Conservation (phyloP, 2,329 filamentous ascomycete genomes). For the Penicillium glabrum region DNA sequence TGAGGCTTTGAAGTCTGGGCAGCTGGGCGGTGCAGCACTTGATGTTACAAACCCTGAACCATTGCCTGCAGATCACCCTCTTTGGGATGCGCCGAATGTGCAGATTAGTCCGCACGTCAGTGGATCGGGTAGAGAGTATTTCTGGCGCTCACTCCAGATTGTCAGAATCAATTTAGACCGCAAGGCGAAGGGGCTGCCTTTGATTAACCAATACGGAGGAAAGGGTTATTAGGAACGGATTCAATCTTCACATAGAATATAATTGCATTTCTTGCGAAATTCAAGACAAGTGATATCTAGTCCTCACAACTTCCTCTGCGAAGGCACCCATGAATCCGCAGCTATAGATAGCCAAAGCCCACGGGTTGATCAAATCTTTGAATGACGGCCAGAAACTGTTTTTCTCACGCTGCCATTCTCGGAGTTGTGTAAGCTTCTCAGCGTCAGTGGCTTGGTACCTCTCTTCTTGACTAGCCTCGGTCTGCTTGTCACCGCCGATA, state of each 20-base stretch:
- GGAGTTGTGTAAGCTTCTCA: slow-evolving; percentile 54
- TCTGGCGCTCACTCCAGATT: slow-evolving; percentile 58
- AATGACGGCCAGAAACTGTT: slow-evolving; percentile 61
- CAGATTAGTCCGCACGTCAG: slow-evolving; percentile 69
- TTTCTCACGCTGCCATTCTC: slow-evolving; percentile 54
- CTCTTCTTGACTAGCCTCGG: slow-evolving; percentile 53
- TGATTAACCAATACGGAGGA: slow-evolving; percentile 63
- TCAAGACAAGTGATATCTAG: background rate
- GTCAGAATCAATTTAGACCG: slow-evolving; percentile 58
- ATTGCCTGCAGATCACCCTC: slow-evolving; percentile 63
- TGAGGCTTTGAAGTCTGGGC: slow-evolving; percentile 55
- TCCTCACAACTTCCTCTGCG: slow-evolving; percentile 41
- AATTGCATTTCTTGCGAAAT: background rate
- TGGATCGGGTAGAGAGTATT: slow-evolving; percentile 55
- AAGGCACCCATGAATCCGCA: slow-evolving; percentile 51
- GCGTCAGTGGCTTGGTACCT: slow-evolving; percentile 54
- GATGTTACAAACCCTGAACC: slow-evolving; percentile 82
- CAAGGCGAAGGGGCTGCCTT: slow-evolving; percentile 51
- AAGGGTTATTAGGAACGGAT: slow-evolving; percentile 56
- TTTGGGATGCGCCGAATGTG: slow-evolving; percentile 70
- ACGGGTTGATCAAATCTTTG: slow-evolving; percentile 54
- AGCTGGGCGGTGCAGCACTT: slow-evolving; percentile 66
- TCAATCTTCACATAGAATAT: background rate
- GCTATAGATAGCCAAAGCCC: slow-evolving; percentile 55
- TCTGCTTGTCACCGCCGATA: slow-evolving; percentile 58